Conservation (phyloP, 1,284 basidiomycete species). For the Rhizopogon hawkerae region DNA sequence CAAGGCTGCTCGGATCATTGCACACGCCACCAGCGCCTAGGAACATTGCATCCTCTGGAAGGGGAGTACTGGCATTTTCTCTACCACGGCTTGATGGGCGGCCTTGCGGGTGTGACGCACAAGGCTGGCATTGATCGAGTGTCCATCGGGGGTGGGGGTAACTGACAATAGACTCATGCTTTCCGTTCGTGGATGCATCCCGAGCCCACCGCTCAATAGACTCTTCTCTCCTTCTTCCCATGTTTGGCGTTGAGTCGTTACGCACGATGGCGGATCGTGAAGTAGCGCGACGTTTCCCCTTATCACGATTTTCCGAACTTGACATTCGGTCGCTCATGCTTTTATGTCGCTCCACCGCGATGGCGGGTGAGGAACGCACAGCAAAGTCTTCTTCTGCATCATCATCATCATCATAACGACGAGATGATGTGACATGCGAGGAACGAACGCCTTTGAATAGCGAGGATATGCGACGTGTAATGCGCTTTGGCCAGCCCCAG, state of each 20-base stretch:
- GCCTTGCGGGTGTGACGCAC: neutral
- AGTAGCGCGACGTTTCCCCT: conserved; percentile 15
- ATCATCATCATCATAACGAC: conserved; percentile 16
- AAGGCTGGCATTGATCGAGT: neutral
- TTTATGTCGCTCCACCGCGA: conserved; percentile 17
- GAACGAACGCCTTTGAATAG: conserved; percentile 37
- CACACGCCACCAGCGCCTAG: conserved; percentile 47
- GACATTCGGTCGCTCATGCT: conserved; percentile 9
- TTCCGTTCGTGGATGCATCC: neutral
- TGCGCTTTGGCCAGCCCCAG: conserved; percentile 42
- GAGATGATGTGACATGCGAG: conserved; percentile 30
- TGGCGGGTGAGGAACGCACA: conserved; percentile 23
- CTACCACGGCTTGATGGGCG: neutral
- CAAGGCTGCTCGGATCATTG: conserved; percentile 33
- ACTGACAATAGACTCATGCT: neutral
- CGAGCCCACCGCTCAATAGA: conserved; percentile 30
- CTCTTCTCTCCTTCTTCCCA: conserved; percentile 22
- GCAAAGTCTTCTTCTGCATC: conserved; percentile 21
- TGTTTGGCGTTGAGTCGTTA: conserved; percentile 18
- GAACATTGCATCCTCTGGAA: conserved; percentile 42
- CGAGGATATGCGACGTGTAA: conserved; percentile 37
- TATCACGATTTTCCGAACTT: conserved; percentile 13
- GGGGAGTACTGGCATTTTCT: neutral
- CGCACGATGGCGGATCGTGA: conserved; percentile 13
- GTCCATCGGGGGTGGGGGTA: neutral